Base-by-base conservation (phyloP, 192 early-diverging fungal genomes). In the Gonapodya prolifera region DNA sequence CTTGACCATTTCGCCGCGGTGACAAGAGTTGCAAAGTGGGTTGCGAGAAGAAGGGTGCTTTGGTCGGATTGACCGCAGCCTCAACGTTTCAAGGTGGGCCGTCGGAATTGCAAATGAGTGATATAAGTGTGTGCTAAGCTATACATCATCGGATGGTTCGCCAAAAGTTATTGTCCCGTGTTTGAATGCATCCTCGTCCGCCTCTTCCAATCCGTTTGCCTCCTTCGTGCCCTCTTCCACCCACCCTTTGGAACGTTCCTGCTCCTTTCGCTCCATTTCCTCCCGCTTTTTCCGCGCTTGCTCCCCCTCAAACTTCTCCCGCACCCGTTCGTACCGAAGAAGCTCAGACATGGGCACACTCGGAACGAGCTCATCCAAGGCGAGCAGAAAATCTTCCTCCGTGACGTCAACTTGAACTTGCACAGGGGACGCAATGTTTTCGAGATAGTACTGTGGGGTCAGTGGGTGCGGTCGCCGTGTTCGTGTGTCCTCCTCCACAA, bases 381-480 rank as follows among this genome's bases (percentile, higher is more conserved):
- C 98, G 29, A 78, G 81, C 69, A 88, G 82, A 85, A 99, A 99
- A 82, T 99, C 97, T 1, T 86, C 82, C 69, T 88, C 83, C 0
- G 85, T 89, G 0, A 99, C 95, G 31, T 92, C 88, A 0, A 97
- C 95, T n/a, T 89, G 78, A 71, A 87, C 92, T 34, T 95, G 89
- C 8, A 87, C 88, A 0, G 86, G 84, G 1, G 83, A 81, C 0
- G 91, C 92, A 34, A 95, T 81, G 76, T 95, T 89, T 45, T 97
- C 94, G 79, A 98, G 82, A 83, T 92, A 98, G 81, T 98, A 98
- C 76, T 91, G 92, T 1, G 93, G 91, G 30, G 92, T 94, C 77
- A 97, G 91, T 0, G 91, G 91, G 31, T 73, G 32, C 31, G 71
- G 71, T 18, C 45, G 45, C 45, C 8, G 23, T 61, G 45, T 8